Evolutionary conservation across 2,329 filamentous ascomycete genomes (phyloP).

Genomic region (Exophiala viscosa): DNA sequence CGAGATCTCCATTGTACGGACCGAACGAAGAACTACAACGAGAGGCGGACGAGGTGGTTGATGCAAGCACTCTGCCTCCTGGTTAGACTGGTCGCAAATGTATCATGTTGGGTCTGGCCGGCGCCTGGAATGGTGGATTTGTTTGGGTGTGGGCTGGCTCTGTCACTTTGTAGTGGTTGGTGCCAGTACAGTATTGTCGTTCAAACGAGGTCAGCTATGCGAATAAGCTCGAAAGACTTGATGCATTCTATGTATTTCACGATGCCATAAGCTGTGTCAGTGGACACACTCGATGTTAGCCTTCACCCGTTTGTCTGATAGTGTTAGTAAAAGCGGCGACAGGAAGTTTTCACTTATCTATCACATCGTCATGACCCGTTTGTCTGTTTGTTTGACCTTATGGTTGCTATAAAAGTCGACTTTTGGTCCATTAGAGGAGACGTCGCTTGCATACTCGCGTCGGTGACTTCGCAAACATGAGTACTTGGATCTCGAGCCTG

Average conservation of each 20-base stretch:
- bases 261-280: no score
- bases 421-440: no score
- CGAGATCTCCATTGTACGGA: slow-evolving; percentile 80
- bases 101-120: background rate
- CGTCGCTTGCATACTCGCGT: background rate
- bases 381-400: background rate
- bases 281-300: no score
- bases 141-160: no score
- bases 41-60: slow-evolving; percentile 91
- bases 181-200: no score
- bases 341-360: no score
- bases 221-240: background rate
- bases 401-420: background rate
- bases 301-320: background rate
- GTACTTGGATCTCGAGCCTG: slow-evolving; percentile 24
- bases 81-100: slow-evolving; percentile 55
- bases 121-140: background rate
- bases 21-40: slow-evolving; percentile 70
- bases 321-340: background rate
- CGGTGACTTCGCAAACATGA: slow-evolving; percentile 15
- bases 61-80: slow-evolving; percentile 87
- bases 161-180: no score
- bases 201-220: no score
- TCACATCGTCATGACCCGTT: no score
- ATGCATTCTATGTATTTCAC: background rate